A percentile compares a stretch with the other conserved stretches of the same genome.
Evolutionary conservation across 805 yeast species (phyloP).

Genomic region (Nakazawaea siamensis): DNA sequence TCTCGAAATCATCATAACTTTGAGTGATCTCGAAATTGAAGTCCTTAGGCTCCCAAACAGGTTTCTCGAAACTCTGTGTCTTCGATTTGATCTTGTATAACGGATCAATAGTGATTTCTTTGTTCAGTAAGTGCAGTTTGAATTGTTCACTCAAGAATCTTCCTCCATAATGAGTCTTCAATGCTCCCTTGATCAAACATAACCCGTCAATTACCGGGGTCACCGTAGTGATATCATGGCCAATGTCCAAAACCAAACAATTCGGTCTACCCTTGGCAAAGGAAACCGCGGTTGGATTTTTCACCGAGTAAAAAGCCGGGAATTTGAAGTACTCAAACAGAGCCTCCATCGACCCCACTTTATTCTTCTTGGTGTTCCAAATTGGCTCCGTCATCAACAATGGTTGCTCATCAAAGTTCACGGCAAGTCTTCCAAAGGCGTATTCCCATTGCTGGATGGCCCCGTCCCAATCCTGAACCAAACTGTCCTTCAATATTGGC

Average conservation of each 20-base stretch:
- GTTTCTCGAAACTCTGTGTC: slow-evolving; percentile 12
- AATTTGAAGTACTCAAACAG: slow-evolving; percentile 61
- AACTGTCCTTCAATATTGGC: slow-evolving; percentile 51
- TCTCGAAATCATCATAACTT: slow-evolving; percentile 50
- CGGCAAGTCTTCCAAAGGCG: slow-evolving; percentile 43
- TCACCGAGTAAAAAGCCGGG: slow-evolving; percentile 76
- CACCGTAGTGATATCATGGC: slow-evolving; percentile 69
- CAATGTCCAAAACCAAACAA: slow-evolving; percentile 79
- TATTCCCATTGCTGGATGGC: slow-evolving; percentile 67
- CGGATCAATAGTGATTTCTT: slow-evolving; percentile 30
- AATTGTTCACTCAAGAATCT: slow-evolving; percentile 51
- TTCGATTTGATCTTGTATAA: slow-evolving; percentile 40
- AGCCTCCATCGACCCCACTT: slow-evolving; percentile 62
- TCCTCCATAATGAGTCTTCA: slow-evolving; percentile 72
- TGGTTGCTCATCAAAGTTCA: slow-evolving; percentile 62
- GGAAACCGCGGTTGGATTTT: slow-evolving; percentile 80
- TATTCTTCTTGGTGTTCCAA: slow-evolving; percentile 66
- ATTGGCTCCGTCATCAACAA: slow-evolving; percentile 79
- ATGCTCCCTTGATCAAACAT: slow-evolving; percentile 60
- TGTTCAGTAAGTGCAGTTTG: slow-evolving; percentile 27
- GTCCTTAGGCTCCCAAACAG: slow-evolving; percentile 20
- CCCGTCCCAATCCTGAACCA: slow-evolving; percentile 80
- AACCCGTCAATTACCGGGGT: slow-evolving; percentile 82
- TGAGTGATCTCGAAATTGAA: slow-evolving; percentile 30
- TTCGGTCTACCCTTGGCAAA: slow-evolving; percentile 86